These are phyloP conservation scores for Suhomyces anneliseae DNA, from an alignment of 1,139 yeast genomes.

Conservation along the genomic window DNA sequence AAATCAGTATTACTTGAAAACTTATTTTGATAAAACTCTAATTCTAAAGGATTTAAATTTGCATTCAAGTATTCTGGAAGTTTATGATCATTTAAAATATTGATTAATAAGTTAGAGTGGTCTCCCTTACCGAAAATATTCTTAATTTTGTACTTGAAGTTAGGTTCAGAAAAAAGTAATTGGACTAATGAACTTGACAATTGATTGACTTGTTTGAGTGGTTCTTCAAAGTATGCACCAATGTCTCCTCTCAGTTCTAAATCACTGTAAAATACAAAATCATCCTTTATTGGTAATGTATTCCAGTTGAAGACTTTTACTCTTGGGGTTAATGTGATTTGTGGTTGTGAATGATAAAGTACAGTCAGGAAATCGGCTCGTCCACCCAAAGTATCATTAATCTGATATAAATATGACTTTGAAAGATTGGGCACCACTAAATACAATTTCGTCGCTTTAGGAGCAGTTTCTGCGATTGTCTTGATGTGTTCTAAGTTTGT, in stretches of 20 bases:
- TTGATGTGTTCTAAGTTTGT: slow-evolving; percentile 12
- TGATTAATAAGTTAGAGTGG: slow-evolving; percentile 34
- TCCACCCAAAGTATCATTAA: slow-evolving; percentile 26
- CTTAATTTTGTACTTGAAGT: slow-evolving; percentile 30
- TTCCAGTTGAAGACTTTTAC: slow-evolving; percentile 36
- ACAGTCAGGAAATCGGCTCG: slow-evolving; percentile 11
- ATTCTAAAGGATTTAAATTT: slow-evolving; percentile 34
- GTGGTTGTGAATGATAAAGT: slow-evolving; percentile 21
- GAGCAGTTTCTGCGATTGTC: slow-evolving; percentile 4
- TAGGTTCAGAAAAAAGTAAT: slow-evolving; percentile 18
- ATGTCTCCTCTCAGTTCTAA: slow-evolving; percentile 18
- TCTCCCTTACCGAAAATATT: slow-evolving; percentile 44
- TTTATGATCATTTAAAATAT: slow-evolving; percentile 23
- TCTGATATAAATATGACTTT: slow-evolving; percentile 28
- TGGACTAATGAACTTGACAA: slow-evolving; percentile 28
- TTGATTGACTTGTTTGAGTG: slow-evolving; percentile 33
- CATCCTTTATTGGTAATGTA: slow-evolving; percentile 33
- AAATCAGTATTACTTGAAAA: slow-evolving; percentile 55
- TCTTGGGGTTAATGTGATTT: slow-evolving; percentile 12
- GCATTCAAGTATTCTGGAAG: slow-evolving; percentile 33
- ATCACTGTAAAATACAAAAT: slow-evolving; percentile 13
- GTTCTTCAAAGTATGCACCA: slow-evolving; percentile 35
- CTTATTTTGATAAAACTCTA: slow-evolving; percentile 35
- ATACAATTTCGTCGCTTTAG: slow-evolving; percentile 18
- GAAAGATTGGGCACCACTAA: slow-evolving; percentile 34